Percentiles rank a stretch among this genome's conserved stretches.
These are phyloP conservation scores for Colletotrichum sp. DNA, from an alignment of 2,329 filamentous ascomycete species.

Conservation along the genomic window DNA sequence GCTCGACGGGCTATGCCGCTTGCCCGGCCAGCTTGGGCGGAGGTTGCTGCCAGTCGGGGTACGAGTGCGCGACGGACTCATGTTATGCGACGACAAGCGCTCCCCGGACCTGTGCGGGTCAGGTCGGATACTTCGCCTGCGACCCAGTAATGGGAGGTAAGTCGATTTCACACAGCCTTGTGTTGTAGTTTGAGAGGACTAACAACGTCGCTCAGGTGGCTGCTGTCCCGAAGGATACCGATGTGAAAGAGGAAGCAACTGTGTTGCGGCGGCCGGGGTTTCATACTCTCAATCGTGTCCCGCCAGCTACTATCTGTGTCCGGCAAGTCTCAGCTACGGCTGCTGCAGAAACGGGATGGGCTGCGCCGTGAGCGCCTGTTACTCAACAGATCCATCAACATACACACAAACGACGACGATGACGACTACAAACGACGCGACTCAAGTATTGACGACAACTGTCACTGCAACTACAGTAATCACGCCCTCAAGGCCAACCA, in stretches of 20 bases:
- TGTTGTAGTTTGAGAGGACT: not conserved
- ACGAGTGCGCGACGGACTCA: constrained; percentile 50
- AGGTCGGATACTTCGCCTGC: constrained; percentile 44
- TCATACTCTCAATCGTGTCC: constrained; percentile 46
- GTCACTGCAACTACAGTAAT: constrained; percentile 41
- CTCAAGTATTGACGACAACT: constrained; percentile 42
- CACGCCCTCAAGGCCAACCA: constrained; percentile 37
- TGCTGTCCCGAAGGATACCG: constrained; percentile 51
- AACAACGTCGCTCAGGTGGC: constrained; percentile 31
- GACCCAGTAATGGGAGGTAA: constrained; percentile 38
- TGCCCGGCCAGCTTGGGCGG: constrained; percentile 46
- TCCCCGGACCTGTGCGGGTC: constrained; percentile 41
- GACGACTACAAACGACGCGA: constrained; percentile 48
- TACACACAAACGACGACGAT: constrained; percentile 45
- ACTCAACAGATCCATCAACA: constrained; percentile 49
- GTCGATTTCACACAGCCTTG: constrained; percentile 23
- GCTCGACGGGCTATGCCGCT: constrained; percentile 27
- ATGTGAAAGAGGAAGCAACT: constrained; percentile 43
- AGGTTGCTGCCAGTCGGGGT: constrained; percentile 52
- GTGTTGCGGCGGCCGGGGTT: constrained; percentile 47
- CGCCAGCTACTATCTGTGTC: constrained; percentile 50
- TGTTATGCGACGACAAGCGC: constrained; percentile 51
- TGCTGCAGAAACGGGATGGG: constrained; percentile 56
- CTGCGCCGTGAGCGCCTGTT: constrained; percentile 53
- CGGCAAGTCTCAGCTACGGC: constrained; percentile 53